These are phyloP conservation scores for Cordyceps farinosa DNA, from an alignment of 2,329 filamentous ascomycete species.

Conservation along the genomic window DNA sequence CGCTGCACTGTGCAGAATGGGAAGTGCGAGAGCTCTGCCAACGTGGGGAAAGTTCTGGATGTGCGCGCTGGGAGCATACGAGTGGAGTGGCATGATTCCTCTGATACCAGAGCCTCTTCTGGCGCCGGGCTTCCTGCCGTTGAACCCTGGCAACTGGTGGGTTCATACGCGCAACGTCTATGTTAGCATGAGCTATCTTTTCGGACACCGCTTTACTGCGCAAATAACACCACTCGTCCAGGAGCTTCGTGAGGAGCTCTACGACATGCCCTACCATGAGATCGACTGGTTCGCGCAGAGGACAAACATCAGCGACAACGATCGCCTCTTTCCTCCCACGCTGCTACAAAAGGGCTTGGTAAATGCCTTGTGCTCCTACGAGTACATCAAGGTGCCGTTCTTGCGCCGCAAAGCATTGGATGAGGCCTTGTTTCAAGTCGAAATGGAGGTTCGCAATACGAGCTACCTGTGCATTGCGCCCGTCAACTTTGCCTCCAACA, in stretches of 20 bases:
- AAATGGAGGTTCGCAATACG: slow-evolving; percentile 83
- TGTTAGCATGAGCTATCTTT: slow-evolving; percentile 80
- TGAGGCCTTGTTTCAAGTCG: slow-evolving; percentile 71
- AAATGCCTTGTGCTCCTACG: slow-evolving; percentile 69
- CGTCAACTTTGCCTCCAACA: slow-evolving; percentile 80
- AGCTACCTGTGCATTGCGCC: slow-evolving; percentile 77
- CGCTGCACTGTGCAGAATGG: slow-evolving; percentile 69
- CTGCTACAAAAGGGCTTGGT: slow-evolving; percentile 71
- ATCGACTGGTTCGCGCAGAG: slow-evolving; percentile 71
- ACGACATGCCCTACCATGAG: slow-evolving; percentile 54
- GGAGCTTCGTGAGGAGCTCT: too few species aligned
- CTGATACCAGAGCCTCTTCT: slow-evolving; percentile 85
- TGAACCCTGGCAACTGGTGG: slow-evolving; percentile 87
- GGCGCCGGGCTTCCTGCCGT: slow-evolving; percentile 75
- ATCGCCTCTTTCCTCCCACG: slow-evolving; percentile 85
- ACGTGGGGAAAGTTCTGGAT: slow-evolving; percentile 93
- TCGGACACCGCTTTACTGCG: slow-evolving; percentile 65
- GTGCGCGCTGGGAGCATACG: slow-evolving; percentile 68
- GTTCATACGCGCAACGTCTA: slow-evolving; percentile 88
- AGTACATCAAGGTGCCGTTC: slow-evolving; percentile 67
- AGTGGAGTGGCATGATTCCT: slow-evolving; percentile 86
- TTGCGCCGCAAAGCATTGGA: slow-evolving; percentile 59
- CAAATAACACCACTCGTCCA: too few species aligned
- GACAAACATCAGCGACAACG: slow-evolving; percentile 68
- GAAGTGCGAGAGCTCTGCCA: slow-evolving; percentile 71